phyloP scores from a whole-genome alignment of 1,284 basidiomycete species.

The Leccinum solheimii region DNA sequence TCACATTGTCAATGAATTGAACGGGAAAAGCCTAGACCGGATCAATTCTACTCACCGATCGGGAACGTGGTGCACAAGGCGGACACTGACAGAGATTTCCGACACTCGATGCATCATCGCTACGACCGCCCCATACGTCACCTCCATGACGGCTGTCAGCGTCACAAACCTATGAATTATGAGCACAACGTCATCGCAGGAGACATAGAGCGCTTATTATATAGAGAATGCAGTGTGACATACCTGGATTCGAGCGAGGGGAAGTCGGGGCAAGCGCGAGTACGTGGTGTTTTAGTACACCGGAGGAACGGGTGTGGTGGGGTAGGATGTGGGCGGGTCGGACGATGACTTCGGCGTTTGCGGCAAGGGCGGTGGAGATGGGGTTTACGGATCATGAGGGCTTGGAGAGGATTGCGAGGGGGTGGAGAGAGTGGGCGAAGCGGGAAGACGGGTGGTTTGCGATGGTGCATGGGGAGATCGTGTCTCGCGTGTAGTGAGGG shows the following conservation, averaged over 20 bases:
- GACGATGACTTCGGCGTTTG: constrained; percentile 32
- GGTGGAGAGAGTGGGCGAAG: constrained; percentile 34
- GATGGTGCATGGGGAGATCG: constrained; percentile 38
- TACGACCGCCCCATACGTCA: too few relatives aligned
- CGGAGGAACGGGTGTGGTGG: constrained; percentile 39
- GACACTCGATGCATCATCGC: too few relatives aligned
- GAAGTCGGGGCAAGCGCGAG: constrained; percentile 30
- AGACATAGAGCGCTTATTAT: too few relatives aligned
- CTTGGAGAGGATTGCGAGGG: constrained; percentile 26
- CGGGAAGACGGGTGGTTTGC: constrained; percentile 39
- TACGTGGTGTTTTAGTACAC: constrained; percentile 38
- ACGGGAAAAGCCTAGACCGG: too few relatives aligned
- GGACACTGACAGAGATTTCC: too few relatives aligned
- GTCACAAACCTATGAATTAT: too few relatives aligned
- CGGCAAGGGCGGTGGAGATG: neutral
- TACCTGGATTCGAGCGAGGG: constrained; percentile 19
- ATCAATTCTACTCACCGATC: too few relatives aligned
- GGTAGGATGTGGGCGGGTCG: constrained; percentile 39
- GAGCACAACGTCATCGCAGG: too few relatives aligned
- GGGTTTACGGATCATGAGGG: constrained; percentile 26
- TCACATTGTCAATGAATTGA: too few relatives aligned
- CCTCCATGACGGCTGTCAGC: too few relatives aligned
- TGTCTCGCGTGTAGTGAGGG: constrained; percentile 13
- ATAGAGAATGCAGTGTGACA: too few relatives aligned
- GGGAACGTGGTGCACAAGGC: too few relatives aligned